A percentile compares a stretch with the other conserved stretches of the same genome.
phyloP scores from a whole-genome alignment of 164 flowering plant genomes.

The Buxus sempervirens region DNA sequence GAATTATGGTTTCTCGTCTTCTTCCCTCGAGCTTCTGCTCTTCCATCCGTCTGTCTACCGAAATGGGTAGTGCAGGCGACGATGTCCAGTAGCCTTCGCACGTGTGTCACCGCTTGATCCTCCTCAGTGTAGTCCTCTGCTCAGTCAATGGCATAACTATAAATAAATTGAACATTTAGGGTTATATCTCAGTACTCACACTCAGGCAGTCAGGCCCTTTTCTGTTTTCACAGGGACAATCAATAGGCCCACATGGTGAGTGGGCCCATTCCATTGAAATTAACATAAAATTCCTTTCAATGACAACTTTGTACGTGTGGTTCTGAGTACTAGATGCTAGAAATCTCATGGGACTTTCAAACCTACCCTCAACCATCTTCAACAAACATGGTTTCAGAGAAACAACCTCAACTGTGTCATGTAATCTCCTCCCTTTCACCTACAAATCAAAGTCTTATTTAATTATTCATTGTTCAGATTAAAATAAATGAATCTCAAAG shows the following conservation, averaged over 20 bases:
- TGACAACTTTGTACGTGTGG: too few species aligned
- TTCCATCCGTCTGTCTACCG: constrained; percentile 35
- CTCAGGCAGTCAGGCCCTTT: not conserved
- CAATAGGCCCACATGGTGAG: too few species aligned
- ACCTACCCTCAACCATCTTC: constrained; percentile 86
- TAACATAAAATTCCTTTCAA: too few species aligned
- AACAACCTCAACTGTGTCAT: constrained; percentile 62
- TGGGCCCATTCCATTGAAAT: too few species aligned
- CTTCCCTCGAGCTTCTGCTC: constrained; percentile 37
- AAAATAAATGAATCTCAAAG: not conserved
- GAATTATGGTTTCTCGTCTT: constrained; percentile 26
- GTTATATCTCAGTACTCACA: not conserved
- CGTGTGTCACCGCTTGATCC: constrained; percentile 62
- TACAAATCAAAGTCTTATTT: constrained; percentile 20
- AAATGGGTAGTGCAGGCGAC: constrained; percentile 86
- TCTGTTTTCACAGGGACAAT: too few species aligned
- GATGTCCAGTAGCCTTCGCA: constrained; percentile 82
- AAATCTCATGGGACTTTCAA: too few species aligned
- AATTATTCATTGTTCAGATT: not conserved
- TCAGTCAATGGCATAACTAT: constrained; percentile 10
- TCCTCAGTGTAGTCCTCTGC: constrained; percentile 80
- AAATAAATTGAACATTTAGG: not conserved
- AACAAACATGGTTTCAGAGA: constrained; percentile 71
- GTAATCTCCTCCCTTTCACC: constrained; percentile 71
- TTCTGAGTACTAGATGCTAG: too few species aligned